A percentile compares a stretch with the other conserved stretches of the same genome.
Evolutionary conservation across 106 monocot species (phyloP).

Genomic region (Posidonia australis): DNA sequence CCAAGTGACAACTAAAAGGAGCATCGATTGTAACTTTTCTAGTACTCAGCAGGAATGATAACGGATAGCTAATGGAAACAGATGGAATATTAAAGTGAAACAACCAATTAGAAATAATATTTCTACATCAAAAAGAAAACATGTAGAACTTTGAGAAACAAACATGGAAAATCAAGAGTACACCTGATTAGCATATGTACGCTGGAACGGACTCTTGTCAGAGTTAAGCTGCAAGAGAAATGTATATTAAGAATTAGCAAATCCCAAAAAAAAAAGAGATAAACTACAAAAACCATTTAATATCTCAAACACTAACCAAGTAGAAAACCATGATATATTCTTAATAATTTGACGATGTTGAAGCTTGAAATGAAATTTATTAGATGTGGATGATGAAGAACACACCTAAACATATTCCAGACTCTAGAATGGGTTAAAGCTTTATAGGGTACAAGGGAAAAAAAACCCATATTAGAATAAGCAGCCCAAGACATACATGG

Average conservation of each 20-base stretch:
- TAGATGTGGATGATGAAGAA: neutral
- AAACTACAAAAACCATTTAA: too few relatives aligned
- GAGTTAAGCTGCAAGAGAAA: conserved; percentile 73
- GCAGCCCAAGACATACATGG: too few relatives aligned
- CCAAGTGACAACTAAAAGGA: too few relatives aligned
- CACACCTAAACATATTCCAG: too few relatives aligned
- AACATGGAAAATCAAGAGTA: too few relatives aligned
- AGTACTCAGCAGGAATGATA: neutral
- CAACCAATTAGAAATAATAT: too few relatives aligned
- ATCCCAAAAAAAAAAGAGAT: too few relatives aligned
- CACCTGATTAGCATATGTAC: conserved; percentile 93
- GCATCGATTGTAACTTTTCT: neutral
- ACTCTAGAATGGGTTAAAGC: neutral
- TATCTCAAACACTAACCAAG: too few relatives aligned
- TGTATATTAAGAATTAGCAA: conserved; percentile 2
- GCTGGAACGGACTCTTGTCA: conserved; percentile 93
- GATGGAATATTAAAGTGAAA: neutral
- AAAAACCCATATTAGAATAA: too few relatives aligned
- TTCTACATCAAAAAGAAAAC: neutral
- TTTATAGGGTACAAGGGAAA: neutral
- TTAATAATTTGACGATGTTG: neutral
- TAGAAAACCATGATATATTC: neutral
- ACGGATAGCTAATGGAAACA: neutral
- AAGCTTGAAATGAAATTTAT: neutral
- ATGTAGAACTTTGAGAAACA: neutral